Base-by-base conservation (phyloP, 2,329 filamentous ascomycete genomes). In the Clonostachys chloroleuca region DNA sequence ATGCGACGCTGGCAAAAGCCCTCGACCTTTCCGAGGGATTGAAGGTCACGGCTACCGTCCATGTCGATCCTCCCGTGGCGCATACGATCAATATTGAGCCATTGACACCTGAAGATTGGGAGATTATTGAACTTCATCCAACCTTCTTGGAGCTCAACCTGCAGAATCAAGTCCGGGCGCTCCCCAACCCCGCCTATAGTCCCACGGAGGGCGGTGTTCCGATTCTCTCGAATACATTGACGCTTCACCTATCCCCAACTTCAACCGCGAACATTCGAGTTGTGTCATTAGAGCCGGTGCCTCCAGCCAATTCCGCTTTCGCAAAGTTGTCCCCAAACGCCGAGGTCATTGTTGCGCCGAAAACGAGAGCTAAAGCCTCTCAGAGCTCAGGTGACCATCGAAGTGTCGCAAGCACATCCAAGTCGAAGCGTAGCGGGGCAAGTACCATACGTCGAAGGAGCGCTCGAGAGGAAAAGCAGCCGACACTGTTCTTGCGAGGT, bases 41-140 rank as follows among this genome's bases (percentile, higher is more conserved):
- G 62, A 95, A 89, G 70, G 81, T 92, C 60, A 76, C 74, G 54
- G 73, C 72, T 42, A 77, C 70, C 35, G 77, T 99, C 53, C 94
- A 99, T 65, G 71, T 96, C 52, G 91, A 99, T 62, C 92, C 92
- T 43, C 91, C 92, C 3, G 72, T 94, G 53, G 90, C 91, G 43
- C 90, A 96, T 65, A 97, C 92, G 2, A 87, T 99, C 66, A 91
- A 96, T 62, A 97, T 99, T 57, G 95, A 99, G 64, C 94, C 94
- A 34, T 70, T 97, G 58, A 97, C 94, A 0, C 84, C 92, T 2
- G 90, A 95, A 49, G 94, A 99, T 63, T 99, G 94, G 94, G 94
- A 99, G 68, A 95, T 97, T 59, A 97, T 99, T 57, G 94, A 99
- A 67, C 75, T 99, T 3, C 94, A 99, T 71, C 94, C 94, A 6